A percentile compares a stretch with the other conserved stretches of the same genome.
Evolutionary conservation across 441 rosid species (phyloP).

Genomic region (Breynia disticha): DNA sequence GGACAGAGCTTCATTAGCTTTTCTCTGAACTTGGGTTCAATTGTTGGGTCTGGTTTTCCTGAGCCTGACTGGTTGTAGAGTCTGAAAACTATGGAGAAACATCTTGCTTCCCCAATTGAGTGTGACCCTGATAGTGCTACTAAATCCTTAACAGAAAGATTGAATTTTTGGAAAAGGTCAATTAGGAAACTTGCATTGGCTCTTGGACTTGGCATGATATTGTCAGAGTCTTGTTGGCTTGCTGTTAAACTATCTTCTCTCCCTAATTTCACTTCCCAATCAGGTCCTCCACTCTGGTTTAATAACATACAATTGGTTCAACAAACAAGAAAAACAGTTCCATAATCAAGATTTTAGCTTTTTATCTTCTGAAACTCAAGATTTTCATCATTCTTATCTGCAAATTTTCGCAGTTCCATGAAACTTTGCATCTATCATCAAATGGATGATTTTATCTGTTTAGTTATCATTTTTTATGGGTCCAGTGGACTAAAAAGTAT

Average conservation of each 20-base stretch:
- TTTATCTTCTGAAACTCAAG: too few relatives aligned
- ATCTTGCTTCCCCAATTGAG: slow-evolving; percentile 75
- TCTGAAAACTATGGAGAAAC: slow-evolving; percentile 75
- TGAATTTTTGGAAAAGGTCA: slow-evolving; percentile 44
- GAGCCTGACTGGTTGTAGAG: slow-evolving; percentile 90
- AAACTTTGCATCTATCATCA: too few relatives aligned
- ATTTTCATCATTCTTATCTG: too few relatives aligned
- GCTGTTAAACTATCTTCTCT: slow-evolving; percentile 78
- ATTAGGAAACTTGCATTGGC: slow-evolving; percentile 60
- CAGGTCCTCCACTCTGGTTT: slow-evolving; percentile 77
- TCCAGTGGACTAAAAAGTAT: slow-evolving; percentile 10
- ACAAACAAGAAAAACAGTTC: neutral
- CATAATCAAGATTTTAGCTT: neutral
- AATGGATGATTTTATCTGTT: too few relatives aligned
- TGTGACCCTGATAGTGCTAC: slow-evolving; percentile 96
- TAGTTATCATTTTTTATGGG: neutral
- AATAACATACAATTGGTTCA: neutral
- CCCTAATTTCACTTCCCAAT: slow-evolving; percentile 84
- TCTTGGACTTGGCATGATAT: slow-evolving; percentile 91
- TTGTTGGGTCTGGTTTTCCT: slow-evolving; percentile 52
- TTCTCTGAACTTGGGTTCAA: slow-evolving; percentile 41
- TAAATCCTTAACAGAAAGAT: slow-evolving; percentile 62
- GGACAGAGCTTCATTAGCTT: slow-evolving; percentile 65
- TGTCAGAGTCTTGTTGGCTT: slow-evolving; percentile 60
- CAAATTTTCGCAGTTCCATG: too few relatives aligned